Evolutionary conservation across 768 basidiomycete genomes (phyloP), one percentile per base, ranked within the genome.

Genomic region (Macrolepiota dolichaula): DNA sequence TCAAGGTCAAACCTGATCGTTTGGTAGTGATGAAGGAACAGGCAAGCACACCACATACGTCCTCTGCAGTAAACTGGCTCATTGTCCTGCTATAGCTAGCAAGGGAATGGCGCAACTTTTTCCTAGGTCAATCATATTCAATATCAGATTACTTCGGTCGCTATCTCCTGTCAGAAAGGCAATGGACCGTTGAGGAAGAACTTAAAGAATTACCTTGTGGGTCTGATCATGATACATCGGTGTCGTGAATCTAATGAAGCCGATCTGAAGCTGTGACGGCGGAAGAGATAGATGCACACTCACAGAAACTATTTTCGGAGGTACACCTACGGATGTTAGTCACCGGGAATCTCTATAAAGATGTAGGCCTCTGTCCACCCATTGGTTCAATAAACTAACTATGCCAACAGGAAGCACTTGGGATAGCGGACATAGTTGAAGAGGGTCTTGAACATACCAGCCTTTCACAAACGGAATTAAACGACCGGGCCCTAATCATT

Each of bases 21-120:
- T 82, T 98, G 62, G 82, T 79, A 46, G 84, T 97, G 32, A 85
- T 95, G 71, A 91, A 89, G 69, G 93, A 98, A 72, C 85, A 92
- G 77, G 93, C 94, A 36, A 37, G 42, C 56, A 32, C 17, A 10
- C 15, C 17, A 3, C 29, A 10, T 15, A 17, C 27, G 29, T 57
- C 32, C 17, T 37, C 19, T 51, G 15, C n/a, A n/a, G 36, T 15
- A 24, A 17, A 2, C 55, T 36, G 42, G 27, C 51, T 67, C 40
- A 65, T 40, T 55, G 37, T 13, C 32, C n/a, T 19, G 12, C 19
- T 44, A 13, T 67, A 96, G 93, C 78, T 87, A 42, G 83, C 85
- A 73, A 82, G 87, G 62, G 84, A 88, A 57, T 93, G 88, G 84
- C 82, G 88, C 63, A 99, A 98, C 73, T 93, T 94, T 73, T 87